phyloP scores from a whole-genome alignment of 768 basidiomycete species.

The Lepiota venenata region DNA sequence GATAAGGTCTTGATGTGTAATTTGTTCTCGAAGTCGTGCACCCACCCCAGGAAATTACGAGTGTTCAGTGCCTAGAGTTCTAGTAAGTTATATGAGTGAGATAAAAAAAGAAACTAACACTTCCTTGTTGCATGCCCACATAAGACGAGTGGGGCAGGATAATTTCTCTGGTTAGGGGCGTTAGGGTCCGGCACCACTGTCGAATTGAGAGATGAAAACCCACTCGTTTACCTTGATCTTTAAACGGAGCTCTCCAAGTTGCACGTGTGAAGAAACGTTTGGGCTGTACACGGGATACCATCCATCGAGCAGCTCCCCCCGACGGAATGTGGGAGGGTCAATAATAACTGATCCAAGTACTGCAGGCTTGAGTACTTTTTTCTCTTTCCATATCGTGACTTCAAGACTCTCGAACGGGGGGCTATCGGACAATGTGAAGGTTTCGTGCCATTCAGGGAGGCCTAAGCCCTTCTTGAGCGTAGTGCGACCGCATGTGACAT shows the following conservation, averaged over 20 bases:
- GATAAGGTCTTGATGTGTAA: constrained; percentile 64
- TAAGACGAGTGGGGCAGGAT: constrained; percentile 71
- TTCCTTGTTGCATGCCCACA: constrained; percentile 53
- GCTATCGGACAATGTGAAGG: constrained; percentile 68
- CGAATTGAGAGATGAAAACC: constrained; percentile 18
- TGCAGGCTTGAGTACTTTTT: constrained; percentile 52
- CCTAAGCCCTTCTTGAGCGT: constrained; percentile 65
- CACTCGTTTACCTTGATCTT: constrained; percentile 77
- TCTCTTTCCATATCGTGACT: constrained; percentile 68
- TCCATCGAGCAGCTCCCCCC: constrained; percentile 74
- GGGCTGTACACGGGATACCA: constrained; percentile 76
- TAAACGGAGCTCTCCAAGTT: constrained; percentile 74
- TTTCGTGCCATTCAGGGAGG: constrained; percentile 81
- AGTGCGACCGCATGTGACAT: constrained; percentile 66
- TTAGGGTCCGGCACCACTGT: constrained; percentile 3
- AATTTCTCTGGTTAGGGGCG: constrained; percentile 54
- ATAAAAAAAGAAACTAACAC: constrained; percentile 15
- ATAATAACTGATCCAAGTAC: constrained; percentile 63
- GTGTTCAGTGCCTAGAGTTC: constrained; percentile 22
- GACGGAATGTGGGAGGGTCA: constrained; percentile 64
- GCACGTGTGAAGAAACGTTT: constrained; percentile 42
- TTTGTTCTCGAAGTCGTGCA: constrained; percentile 64
- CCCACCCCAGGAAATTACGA: constrained; percentile 72
- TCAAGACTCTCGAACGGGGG: constrained; percentile 75
- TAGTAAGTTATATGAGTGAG: not conserved